Base-by-base conservation (phyloP, 2,329 filamentous ascomycete genomes). In the Fusarium scirpi region DNA sequence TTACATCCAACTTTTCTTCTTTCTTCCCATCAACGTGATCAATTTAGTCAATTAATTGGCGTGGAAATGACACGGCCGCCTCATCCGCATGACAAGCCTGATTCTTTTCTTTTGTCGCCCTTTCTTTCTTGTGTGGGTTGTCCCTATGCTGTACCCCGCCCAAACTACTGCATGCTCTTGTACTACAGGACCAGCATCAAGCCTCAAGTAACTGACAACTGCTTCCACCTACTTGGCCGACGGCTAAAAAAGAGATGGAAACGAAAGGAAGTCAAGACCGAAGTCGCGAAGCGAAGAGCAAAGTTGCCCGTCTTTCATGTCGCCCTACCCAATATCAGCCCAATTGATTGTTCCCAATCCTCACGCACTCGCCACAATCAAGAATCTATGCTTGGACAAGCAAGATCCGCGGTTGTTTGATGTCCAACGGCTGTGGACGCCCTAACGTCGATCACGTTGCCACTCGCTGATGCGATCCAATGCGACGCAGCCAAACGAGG, bases 391-490 rank as follows among this genome's bases (percentile, higher is more conserved):
- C 34, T 38, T 38, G 34, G 34, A 16, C 38, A 43, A 41, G 46
- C 18, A 41, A 41, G 49, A 64, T 64, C 55, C 34, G 38, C 41
- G 56, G 55, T 40, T 61, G 48, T 27, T 61, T 66, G 41, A 66
- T 45, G 38, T 66, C 63, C 62, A 66, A 66, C 63, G 62, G 55
- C 55, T 45, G n/a, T 32, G 24, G 47, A 59, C 58, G 62, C 67
- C 46, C 48, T 40, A 58, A 47, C 54, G 72, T 58, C 69, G 72
- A 74, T 74, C 72, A 73, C 63, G 69, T 73, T 73, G 72, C 61
- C 57, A 63, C 60, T 67, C 65, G 60, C 45, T 62, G 61, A 72
- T 73, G 63, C 62, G 63, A 74, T 53, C 49, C 49, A 53, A 53
- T 66, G 70, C 68, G 65, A 70, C 69, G 56, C 63, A 65, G 55